Evolutionary conservation across 768 basidiomycete genomes (phyloP).

Genomic region (Termitomyces sp.): DNA sequence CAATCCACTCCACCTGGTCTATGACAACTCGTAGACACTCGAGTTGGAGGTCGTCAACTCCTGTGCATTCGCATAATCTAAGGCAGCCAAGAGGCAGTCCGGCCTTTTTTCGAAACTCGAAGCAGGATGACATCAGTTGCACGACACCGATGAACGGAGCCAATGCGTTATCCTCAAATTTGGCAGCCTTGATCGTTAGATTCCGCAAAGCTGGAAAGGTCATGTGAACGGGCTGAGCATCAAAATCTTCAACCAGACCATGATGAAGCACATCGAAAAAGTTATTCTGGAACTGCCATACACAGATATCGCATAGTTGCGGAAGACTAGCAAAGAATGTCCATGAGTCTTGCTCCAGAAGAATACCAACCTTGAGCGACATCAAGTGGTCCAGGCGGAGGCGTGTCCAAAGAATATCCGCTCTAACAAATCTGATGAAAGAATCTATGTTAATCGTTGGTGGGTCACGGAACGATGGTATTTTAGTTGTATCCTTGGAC

Average conservation of each 20-base stretch:
- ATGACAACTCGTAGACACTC: neutral
- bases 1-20: neutral
- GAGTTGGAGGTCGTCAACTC: neutral
- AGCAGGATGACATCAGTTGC: neutral
- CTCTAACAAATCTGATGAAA: fast-evolving
- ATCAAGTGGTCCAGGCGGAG: neutral
- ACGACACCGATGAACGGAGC: neutral
- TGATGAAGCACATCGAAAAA: neutral
- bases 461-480: neutral
- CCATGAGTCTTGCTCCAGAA: neutral
- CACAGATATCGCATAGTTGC: neutral
- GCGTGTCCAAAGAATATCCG: neutral
- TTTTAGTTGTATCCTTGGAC: neutral
- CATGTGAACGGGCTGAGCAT: neutral
- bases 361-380: neutral
- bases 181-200: neutral
- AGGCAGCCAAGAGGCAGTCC: neutral
- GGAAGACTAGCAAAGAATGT: neutral
- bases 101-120: no score
- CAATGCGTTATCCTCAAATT: neutral
- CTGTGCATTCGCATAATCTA: neutral
- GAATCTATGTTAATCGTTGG: neutral
- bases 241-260: neutral
- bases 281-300: neutral
- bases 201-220: neutral